phyloP scores from a whole-genome alignment of 805 yeast genomes.

The Wickerhamiella azyma region DNA sequence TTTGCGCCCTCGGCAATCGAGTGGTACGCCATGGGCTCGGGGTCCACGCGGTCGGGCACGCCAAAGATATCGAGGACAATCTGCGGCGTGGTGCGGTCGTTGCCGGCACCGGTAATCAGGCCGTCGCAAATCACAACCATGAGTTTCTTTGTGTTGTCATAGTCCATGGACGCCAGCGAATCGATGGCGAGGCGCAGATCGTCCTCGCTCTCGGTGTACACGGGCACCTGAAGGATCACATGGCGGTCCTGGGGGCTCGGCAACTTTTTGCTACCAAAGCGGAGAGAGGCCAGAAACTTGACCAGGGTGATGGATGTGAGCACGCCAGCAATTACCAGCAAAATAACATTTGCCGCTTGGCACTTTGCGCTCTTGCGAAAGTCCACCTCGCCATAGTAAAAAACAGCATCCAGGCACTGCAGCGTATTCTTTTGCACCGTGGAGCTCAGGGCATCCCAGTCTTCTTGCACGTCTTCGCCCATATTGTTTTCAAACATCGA shows the following conservation, averaged over 20 bases:
- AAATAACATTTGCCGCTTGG: constrained; percentile 29
- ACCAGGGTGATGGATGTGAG: constrained; percentile 28
- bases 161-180: constrained; percentile 41
- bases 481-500: constrained; percentile 23
- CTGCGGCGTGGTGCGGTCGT: constrained; percentile 42
- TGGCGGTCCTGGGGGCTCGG: constrained; percentile 30
- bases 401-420: constrained; percentile 27
- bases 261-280: constrained; percentile 26
- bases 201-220: constrained; percentile 44
- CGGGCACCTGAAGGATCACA: constrained; percentile 32
- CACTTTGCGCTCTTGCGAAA: constrained; percentile 29
- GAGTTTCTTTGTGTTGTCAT: constrained; percentile 43
- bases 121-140: constrained; percentile 48
- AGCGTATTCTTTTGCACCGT: constrained; percentile 18
- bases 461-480: constrained; percentile 27
- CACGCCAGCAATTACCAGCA: constrained; percentile 28
- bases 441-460: constrained; percentile 20
- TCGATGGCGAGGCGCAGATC: constrained; percentile 44
- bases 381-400: constrained; percentile 26
- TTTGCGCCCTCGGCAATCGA: constrained; percentile 48
- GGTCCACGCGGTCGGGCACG: constrained; percentile 34
- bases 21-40: constrained; percentile 35
- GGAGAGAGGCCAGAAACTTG: constrained; percentile 29
- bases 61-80: constrained; percentile 37
- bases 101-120: constrained; percentile 45